Percentiles rank a stretch among this genome's conserved stretches.
Evolutionary conservation across 306 rosid species (phyloP).

Genomic region (Prunus davidiana): DNA sequence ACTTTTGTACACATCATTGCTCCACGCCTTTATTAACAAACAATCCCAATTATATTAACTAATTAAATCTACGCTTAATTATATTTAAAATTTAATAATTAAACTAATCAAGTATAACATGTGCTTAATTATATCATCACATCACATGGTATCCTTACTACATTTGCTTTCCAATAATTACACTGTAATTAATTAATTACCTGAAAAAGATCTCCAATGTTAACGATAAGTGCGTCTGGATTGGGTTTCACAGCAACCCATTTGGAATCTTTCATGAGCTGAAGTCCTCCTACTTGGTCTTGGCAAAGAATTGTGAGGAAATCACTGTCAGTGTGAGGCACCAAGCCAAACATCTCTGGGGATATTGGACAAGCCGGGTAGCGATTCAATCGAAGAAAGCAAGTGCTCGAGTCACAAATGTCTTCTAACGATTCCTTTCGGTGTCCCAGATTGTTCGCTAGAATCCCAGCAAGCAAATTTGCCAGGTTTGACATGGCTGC

Average conservation of each 20-base stretch:
- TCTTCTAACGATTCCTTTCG: constrained; percentile 44
- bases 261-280: constrained; percentile 83
- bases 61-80: background rate
- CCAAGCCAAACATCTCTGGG: constrained; percentile 58
- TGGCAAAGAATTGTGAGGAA: constrained; percentile 81
- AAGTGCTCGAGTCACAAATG: constrained; percentile 65
- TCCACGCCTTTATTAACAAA: constrained; percentile 70
- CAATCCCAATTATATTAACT: background rate
- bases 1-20: constrained; percentile 77
- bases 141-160: background rate
- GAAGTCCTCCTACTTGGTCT: constrained; percentile 89
- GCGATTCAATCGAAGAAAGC: constrained; percentile 82
- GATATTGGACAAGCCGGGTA: constrained; percentile 69
- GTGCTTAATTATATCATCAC: constrained; percentile 9
- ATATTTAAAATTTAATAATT: background rate
- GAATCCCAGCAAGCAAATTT: constrained; percentile 59
- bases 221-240: constrained; percentile 76
- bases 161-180: background rate
- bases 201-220: constrained; percentile 95
- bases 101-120: background rate
- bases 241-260: constrained; percentile 91
- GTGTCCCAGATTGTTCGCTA: constrained; percentile 60
- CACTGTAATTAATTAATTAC: constrained; percentile 21
- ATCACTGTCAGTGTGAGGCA: constrained; percentile 95
- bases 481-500: constrained; percentile 70